Conservation (phyloP, 1,284 basidiomycete species). For the Kalmanozyma brasiliensis region DNA sequence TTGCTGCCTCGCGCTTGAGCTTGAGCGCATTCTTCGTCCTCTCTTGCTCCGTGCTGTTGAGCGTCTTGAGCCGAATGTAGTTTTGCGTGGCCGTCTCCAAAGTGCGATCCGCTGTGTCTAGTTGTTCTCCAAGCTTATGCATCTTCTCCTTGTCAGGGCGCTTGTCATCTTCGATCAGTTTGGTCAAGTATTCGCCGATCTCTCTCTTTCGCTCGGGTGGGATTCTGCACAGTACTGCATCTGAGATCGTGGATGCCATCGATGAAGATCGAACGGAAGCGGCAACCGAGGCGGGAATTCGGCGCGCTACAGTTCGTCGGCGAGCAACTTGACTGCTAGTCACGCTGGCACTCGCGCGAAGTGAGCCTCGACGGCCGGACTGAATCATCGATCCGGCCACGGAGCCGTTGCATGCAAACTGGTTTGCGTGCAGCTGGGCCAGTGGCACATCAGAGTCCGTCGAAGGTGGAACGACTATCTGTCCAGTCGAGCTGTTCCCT, state of each 20-base stretch:
- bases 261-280: slow-evolving; percentile 1
- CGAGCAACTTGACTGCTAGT: background rate
- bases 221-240: too few relatives aligned
- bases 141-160: slow-evolving; percentile 3
- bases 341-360: background rate
- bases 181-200: too few relatives aligned
- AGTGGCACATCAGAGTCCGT: slow-evolving; percentile 1
- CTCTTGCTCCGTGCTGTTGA: background rate
- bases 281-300: background rate
- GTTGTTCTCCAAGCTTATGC: background rate
- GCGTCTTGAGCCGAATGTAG: background rate
- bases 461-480: background rate
- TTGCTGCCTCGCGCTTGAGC: slow-evolving; percentile 17
- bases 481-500: background rate
- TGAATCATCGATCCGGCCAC: background rate
- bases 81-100: background rate
- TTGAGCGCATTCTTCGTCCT: background rate
- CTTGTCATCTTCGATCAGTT: slow-evolving; percentile 12
- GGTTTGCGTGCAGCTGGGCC: slow-evolving; percentile 1
- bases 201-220: too few relatives aligned
- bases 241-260: background rate
- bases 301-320: background rate
- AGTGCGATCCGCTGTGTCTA: background rate
- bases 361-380: background rate
- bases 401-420: background rate